phyloP scores from a whole-genome alignment of 257 asterid genomes.

The Solanum boliviense region DNA sequence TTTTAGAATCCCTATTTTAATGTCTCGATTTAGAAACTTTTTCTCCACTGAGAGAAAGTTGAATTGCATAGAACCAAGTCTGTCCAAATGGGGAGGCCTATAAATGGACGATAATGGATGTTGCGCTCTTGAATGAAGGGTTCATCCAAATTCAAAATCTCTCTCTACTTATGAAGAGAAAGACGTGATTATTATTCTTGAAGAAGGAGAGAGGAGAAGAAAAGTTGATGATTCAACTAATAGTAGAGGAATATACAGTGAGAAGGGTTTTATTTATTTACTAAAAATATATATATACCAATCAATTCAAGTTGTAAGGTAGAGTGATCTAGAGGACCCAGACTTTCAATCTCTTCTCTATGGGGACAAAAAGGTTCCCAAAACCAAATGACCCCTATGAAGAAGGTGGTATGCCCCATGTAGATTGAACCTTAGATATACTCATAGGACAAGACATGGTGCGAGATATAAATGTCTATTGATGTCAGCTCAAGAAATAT shows the following conservation, averaged over 20 bases:
- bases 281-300: not conserved
- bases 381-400: not conserved
- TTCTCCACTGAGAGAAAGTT: not conserved
- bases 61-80: not conserved
- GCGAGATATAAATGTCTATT: not conserved
- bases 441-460: not conserved
- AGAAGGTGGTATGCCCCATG: not conserved
- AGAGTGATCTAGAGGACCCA: not conserved
- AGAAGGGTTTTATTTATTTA: not conserved
- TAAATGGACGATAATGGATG: not conserved
- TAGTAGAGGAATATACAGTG: not conserved
- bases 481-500: not conserved
- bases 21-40: not conserved
- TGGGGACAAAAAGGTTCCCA: too few relatives aligned
- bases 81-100: not conserved
- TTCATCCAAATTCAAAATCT: not conserved
- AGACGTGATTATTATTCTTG: not conserved
- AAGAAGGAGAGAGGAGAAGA: not conserved
- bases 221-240: not conserved
- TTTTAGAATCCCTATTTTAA: not conserved
- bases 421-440: not conserved
- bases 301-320: not conserved
- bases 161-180: not conserved
- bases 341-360: not conserved
- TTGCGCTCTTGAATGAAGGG: not conserved